phyloP scores from a whole-genome alignment of 2,329 filamentous ascomycete species.

The Neonectria hederae region DNA sequence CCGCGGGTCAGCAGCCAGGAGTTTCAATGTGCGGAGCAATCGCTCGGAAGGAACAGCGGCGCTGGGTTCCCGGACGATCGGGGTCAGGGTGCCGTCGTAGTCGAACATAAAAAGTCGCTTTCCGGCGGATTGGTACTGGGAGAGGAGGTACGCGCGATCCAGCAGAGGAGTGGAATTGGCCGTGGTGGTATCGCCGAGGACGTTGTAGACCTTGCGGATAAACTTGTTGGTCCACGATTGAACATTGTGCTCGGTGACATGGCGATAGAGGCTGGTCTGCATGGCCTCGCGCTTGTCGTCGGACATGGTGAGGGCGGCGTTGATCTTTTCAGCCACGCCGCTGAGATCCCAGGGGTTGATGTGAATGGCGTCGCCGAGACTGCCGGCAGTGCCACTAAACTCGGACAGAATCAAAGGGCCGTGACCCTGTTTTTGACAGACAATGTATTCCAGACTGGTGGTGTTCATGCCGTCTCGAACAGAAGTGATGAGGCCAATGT shows the following conservation, averaged over 20 bases:
- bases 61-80: conserved; percentile 91
- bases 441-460: conserved; percentile 91
- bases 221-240: conserved; percentile 86
- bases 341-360: conserved; percentile 96
- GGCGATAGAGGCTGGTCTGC: conserved; percentile 79
- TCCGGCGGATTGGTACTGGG: conserved; percentile 76
- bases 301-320: conserved; percentile 82
- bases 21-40: conserved; percentile 81
- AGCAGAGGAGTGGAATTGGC: conserved; percentile 82
- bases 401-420: conserved; percentile 94
- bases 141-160: conserved; percentile 76
- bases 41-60: conserved; percentile 88
- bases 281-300: conserved; percentile 71
- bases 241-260: conserved; percentile 87
- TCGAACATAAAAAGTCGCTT: conserved; percentile 98
- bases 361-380: conserved; percentile 85
- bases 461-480: conserved; percentile 99
- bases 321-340: conserved; percentile 84
- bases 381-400: conserved; percentile 93
- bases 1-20: conserved; percentile 78
- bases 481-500: conserved; percentile 94
- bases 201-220: conserved; percentile 80
- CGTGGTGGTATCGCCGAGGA: conserved; percentile 80
- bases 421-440: conserved; percentile 87
- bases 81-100: conserved; percentile 96